Base-by-base conservation (phyloP, 139 green algal species). In the Micromonas pusilla region DNA sequence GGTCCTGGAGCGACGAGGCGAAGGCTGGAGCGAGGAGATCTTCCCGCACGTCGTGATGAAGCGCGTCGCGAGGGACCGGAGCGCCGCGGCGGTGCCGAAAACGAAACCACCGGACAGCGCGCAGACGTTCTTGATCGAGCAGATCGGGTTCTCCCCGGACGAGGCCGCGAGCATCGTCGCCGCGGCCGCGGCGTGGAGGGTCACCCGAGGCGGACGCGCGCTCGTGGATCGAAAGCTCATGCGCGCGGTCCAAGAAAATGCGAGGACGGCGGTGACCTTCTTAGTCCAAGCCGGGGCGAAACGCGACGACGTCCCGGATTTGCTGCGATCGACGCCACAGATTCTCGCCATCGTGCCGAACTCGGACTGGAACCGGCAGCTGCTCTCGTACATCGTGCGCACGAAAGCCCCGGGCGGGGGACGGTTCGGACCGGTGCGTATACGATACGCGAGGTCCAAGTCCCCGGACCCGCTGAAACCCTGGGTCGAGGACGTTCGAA, bases 21-120 rank as follows among this genome's bases (percentile, higher is more conserved):
- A 75, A 1, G 68, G 68, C 0, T 75, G 68, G 68, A 28, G 37
- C 37, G 68, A 75, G 38, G 37, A 75, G 37, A 62, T 75, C 62
- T 75, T 75, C 4, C 68, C 68, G 1, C 30, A 30, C 26, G 31
- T 75, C 4, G 30, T 33, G 25, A 26, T 30, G 36, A 63, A 75
- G 53, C 36, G 68, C n/a, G n/a, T 34, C 23, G 21, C 53, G 37
- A 26, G 60, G 2, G 68, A 75, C 16, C 30, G 30, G 3, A 30
- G 19, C 3, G 68, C 68, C 9, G 9, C 9, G 16, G 9, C 45
- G 9, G 45, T 16, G 9, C 9, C 45, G 9, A 57, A 57, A 16
- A 16, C 45, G 9, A 16, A 9, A 9, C 9, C 9, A 16, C 9
- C 45, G 9, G 45, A 57, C 45, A 57, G 23, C 26, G 68, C 23